These are phyloP conservation scores for Suillus americanus DNA, from an alignment of 768 basidiomycete species.

Conservation along the genomic window DNA sequence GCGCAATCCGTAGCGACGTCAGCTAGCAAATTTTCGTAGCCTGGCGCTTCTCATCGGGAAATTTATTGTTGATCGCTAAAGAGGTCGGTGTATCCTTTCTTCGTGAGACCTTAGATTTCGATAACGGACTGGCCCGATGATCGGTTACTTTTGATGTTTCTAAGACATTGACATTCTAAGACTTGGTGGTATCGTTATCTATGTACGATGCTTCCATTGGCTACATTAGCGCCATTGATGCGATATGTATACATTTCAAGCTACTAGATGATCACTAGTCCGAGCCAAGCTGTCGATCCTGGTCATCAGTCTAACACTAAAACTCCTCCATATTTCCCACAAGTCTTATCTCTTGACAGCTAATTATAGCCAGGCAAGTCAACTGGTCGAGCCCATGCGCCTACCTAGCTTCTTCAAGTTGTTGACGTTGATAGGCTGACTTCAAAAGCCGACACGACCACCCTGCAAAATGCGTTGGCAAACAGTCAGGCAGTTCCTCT, in stretches of 20 bases:
- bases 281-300: neutral
- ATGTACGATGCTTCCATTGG: neutral
- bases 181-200: neutral
- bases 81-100: neutral
- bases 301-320: neutral
- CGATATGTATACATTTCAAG: neutral
- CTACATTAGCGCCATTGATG: neutral
- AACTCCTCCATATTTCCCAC: no score
- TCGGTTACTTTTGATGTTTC: neutral
- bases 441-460: neutral
- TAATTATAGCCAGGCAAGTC: neutral
- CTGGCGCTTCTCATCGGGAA: neutral
- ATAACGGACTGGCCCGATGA: neutral
- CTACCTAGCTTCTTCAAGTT: neutral
- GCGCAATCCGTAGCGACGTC: neutral
- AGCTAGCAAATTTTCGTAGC: neutral
- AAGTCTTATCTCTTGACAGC: neutral
- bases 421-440: neutral
- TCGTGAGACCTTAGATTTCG: neutral
- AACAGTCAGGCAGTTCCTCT: conserved; percentile 28
- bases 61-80: neutral
- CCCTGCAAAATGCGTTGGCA: conserved; percentile 2
- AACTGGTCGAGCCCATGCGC: neutral
- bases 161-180: neutral
- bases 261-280: neutral